Evolutionary conservation across 805 yeast genomes (phyloP), one percentile per base, ranked within the genome.

Genomic region (Wickerhamiella spandovensis): DNA sequence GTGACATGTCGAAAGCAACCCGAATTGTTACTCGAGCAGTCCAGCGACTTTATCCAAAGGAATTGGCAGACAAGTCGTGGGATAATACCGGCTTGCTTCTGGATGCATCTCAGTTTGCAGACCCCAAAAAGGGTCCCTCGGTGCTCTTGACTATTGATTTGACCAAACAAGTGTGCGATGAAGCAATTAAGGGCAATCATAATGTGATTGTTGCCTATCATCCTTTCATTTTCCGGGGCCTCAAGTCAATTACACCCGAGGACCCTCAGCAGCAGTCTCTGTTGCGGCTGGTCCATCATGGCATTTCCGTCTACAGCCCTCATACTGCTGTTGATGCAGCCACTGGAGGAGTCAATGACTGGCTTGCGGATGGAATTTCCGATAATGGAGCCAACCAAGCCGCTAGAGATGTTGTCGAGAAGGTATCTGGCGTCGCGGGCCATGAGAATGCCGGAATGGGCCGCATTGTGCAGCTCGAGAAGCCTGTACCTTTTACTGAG

Each of bases 321-420:
- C 99, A 92, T 62, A 90, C 98, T 0, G 88, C 97, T 0, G 84
- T 92, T 3, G 98, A 92, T 66, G 90, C 97, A 22, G 92, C 92
- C 9, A 65, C 67, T 12, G 84, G 82, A n/a, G 98, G 98, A 21
- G 96, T 92, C 54, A 92, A 92, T 58, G 97, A 88, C 63, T 92
- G 95, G 83, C 71, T 92, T 42, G 83, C 77, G 0, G 78, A 76
- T 38, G 84, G 85, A 1, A 66, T 82, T 5, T 60, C 76, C 2
- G 60, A 64, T 0, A 17, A 24, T 25, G 61, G 64, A 1, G 53
- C 55, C 1, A 54, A 53, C 50, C 51, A 59, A 49, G 61, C 64
- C 57, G 41, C 45, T 23, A 45, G 55, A 53, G 21, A 61, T 7
- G 56, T 61, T 5, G 68, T 79, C 22, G 71, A 82, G 43, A 70